Conservation (phyloP, 139 green algal species). For the Pseudopediastrum boryanum region DNA sequence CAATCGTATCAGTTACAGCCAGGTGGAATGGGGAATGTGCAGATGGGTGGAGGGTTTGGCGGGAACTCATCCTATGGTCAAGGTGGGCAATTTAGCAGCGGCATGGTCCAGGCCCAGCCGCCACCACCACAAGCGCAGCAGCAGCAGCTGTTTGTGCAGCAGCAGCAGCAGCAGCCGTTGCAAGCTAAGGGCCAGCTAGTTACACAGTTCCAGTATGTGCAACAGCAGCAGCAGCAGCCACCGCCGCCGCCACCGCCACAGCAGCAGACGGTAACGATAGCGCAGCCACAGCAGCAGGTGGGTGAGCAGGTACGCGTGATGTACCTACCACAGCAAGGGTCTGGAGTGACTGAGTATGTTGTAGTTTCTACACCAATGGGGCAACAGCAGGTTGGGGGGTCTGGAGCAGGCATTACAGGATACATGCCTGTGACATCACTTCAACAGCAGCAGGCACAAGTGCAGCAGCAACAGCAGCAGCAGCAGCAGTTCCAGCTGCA, state of each 20-base stretch:
- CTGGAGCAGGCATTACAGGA: no score
- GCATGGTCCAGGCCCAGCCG: not conserved
- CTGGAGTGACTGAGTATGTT: no score
- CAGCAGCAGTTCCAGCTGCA: not conserved
- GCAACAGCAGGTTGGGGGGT: no score
- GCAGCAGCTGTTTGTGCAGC: conserved; percentile 13
- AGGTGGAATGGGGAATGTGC: no score
- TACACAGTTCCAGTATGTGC: not conserved
- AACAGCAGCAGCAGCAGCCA: conserved; percentile 3
- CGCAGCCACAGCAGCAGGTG: conserved; percentile 11
- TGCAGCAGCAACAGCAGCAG: conserved; percentile 11
- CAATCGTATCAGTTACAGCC: not conserved
- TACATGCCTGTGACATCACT: no score
- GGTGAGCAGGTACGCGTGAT: not conserved
- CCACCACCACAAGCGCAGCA: not conserved
- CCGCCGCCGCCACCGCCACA: not conserved
- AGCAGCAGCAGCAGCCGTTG: conserved; percentile 7
- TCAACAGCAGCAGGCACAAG: no score
- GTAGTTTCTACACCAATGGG: no score
- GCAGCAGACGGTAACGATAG: no score
- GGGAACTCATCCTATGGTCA: not conserved
- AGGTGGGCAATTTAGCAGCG: not conserved
- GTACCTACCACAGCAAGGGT: no score
- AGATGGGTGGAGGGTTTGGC: not conserved
- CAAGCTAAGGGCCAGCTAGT: not conserved